Conservation (phyloP, 768 basidiomycete genomes). For the Amanita rimosa region DNA sequence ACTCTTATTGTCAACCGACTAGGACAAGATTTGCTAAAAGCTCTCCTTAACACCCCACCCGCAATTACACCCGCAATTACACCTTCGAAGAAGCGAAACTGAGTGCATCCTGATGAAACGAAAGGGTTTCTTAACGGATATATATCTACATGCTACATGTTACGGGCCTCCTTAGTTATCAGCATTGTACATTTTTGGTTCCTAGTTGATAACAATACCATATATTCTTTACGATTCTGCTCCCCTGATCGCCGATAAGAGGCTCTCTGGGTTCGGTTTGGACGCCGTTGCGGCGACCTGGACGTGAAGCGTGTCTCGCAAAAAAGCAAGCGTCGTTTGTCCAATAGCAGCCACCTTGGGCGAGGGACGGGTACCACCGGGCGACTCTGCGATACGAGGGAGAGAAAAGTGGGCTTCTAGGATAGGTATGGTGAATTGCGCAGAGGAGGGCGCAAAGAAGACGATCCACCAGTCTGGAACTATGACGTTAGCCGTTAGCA, state of each 20-base stretch:
- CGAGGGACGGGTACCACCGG: background rate
- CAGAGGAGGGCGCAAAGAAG: constrained; percentile 67
- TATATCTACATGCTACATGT: no score
- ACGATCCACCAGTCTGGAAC: constrained; percentile 50
- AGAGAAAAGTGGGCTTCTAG: constrained; percentile 35
- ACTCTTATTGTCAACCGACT: constrained; percentile 45
- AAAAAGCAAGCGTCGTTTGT: constrained; percentile 45
- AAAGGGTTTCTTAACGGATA: no score
- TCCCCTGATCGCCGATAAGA: constrained; percentile 22
- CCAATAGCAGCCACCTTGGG: constrained; percentile 54
- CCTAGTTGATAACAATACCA: no score
- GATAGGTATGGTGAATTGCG: constrained; percentile 41
- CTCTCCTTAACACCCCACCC: constrained; percentile 20
- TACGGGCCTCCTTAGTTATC: background rate
- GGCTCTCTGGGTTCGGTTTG: constrained; percentile 44
- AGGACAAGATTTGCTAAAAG: constrained; percentile 46
- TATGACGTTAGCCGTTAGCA: no score
- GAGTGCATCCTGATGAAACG: background rate
- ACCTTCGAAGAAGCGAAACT: background rate
- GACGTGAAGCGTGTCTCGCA: constrained; percentile 33
- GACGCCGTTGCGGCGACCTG: constrained; percentile 42
- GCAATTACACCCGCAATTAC: constrained; percentile 10
- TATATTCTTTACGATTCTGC: background rate
- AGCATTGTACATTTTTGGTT: no score
- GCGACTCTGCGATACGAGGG: constrained; percentile 5